These are phyloP conservation scores for Eucalyptus erythrocorys DNA, from an alignment of 345 rosid genomes.

Conservation along the genomic window DNA sequence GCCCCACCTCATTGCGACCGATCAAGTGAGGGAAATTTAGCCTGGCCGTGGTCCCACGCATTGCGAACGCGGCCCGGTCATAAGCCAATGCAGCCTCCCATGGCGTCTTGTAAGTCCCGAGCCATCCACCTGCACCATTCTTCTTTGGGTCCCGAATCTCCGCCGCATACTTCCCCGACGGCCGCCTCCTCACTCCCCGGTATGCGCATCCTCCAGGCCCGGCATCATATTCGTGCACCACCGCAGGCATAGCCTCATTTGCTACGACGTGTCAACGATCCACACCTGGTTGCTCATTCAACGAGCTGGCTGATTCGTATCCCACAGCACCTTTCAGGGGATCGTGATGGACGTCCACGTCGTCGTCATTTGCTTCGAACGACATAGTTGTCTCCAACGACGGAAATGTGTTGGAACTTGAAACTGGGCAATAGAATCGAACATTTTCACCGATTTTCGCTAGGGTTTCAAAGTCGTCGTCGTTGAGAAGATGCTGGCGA, in stretches of 20 bases:
- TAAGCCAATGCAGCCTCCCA: slow-evolving; percentile 29
- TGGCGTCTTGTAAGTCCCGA: slow-evolving; percentile 51
- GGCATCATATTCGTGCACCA: background rate
- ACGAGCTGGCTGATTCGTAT: background rate
- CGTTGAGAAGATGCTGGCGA: slow-evolving; percentile 6
- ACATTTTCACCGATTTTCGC: background rate
- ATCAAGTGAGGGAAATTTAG: background rate
- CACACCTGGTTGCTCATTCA: background rate
- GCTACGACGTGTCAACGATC: background rate
- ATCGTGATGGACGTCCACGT: background rate
- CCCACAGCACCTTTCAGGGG: background rate
- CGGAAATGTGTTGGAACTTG: background rate
- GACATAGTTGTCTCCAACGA: background rate
- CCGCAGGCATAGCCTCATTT: background rate
- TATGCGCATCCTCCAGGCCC: background rate
- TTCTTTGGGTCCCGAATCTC: slow-evolving; percentile 60
- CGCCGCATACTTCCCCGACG: slow-evolving; percentile 66
- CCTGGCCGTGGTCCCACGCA: background rate
- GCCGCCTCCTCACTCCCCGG: slow-evolving; percentile 15
- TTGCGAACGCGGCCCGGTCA: background rate
- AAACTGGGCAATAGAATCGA: background rate
- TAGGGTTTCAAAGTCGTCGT: slow-evolving; percentile 6
- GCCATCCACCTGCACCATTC: slow-evolving; percentile 59
- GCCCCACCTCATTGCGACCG: background rate
- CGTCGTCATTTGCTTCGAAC: background rate